A percentile compares a stretch with the other conserved stretches of the same genome.
Evolutionary conservation across 306 rosid genomes (phyloP).

Genomic region (Cucurbita moschata): DNA sequence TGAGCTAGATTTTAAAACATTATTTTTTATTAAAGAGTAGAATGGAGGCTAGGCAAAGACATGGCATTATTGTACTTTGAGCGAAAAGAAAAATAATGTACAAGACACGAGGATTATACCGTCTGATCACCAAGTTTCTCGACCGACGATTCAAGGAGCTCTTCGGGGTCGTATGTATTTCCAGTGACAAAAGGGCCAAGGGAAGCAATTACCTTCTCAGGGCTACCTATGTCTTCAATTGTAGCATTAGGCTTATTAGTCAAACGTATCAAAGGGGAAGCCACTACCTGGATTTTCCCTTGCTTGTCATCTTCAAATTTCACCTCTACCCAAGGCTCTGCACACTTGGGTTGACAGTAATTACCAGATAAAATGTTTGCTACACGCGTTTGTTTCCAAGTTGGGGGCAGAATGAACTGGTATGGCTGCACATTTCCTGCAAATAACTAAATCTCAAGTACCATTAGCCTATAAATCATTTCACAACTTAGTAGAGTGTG

Average conservation of each 20-base stretch:
- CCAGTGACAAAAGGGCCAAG: constrained; percentile 96
- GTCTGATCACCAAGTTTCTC: constrained; percentile 74
- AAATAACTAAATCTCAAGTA: constrained; percentile 49
- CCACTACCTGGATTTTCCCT: constrained; percentile 85
- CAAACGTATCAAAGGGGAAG: constrained; percentile 77
- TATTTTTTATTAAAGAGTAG: neutral
- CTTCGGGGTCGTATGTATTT: constrained; percentile 70
- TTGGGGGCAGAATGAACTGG: constrained; percentile 78
- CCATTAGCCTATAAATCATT: constrained; percentile 30
- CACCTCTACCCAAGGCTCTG: constrained; percentile 98
- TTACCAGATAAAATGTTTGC: constrained; percentile 97
- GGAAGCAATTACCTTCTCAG: constrained; percentile 84
- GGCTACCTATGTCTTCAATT: constrained; percentile 84
- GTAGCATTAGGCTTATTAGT: constrained; percentile 87
- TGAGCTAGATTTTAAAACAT: neutral
- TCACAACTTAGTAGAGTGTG: neutral
- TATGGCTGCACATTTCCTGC: constrained; percentile 97
- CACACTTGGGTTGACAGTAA: constrained; percentile 97
- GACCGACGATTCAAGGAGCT: constrained; percentile 61
- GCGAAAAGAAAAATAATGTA: neutral
- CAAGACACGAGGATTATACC: constrained; percentile 23
- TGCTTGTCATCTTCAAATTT: constrained; percentile 88
- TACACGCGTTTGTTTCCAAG: constrained; percentile 77
- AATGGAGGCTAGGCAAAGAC: no score
- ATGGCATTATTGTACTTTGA: neutral